phyloP scores from a whole-genome alignment of 2,329 filamentous ascomycete genomes.

The Trichophyton schoenleinii region DNA sequence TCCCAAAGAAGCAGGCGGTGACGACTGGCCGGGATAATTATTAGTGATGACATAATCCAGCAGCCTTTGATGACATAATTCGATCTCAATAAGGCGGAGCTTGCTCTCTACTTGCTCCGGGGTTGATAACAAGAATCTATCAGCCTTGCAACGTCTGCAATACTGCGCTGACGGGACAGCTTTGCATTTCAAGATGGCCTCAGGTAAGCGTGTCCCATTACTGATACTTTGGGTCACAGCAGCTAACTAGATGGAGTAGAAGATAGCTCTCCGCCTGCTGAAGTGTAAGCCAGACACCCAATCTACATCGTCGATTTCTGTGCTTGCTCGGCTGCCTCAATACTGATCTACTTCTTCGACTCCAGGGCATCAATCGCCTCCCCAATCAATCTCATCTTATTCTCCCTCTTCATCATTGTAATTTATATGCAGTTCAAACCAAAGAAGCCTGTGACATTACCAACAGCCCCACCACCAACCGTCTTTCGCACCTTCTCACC shows the following conservation, averaged over 20 bases:
- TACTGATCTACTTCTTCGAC: not conserved
- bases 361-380: constrained; percentile 43
- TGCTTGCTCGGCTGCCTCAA: not conserved
- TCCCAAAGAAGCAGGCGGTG: not conserved
- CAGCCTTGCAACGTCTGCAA: not conserved
- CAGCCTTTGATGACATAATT: not conserved
- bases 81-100: not conserved
- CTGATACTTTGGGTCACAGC: not conserved
- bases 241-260: not conserved
- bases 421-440: constrained; percentile 49
- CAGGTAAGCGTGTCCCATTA: not conserved
- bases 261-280: constrained; percentile 7
- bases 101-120: too few species aligned
- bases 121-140: not conserved
- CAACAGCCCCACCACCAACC: constrained; percentile 49
- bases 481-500: constrained; percentile 80
- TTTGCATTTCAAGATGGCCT: not conserved
- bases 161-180: not conserved
- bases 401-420: constrained; percentile 45
- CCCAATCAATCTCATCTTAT: constrained; percentile 49
- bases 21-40: not conserved
- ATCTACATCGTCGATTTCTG: not conserved
- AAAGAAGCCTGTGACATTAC: constrained; percentile 39
- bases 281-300: constrained; percentile 9
- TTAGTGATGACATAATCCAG: not conserved